Evolutionary conservation across 2,329 filamentous ascomycete genomes (phyloP).

Genomic region (Elsinoe arachidis): DNA sequence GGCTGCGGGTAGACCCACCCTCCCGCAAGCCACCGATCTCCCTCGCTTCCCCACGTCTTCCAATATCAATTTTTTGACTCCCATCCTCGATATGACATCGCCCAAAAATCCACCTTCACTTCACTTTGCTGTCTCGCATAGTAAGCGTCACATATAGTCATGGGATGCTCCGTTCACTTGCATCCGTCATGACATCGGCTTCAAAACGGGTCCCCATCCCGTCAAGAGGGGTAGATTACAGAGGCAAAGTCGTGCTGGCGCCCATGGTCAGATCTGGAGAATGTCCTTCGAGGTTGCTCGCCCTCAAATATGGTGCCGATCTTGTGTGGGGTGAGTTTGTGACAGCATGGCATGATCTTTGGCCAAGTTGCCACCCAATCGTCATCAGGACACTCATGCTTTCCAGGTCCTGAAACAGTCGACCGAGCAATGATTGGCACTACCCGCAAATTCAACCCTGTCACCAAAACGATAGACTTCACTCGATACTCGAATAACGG

Average conservation of each 20-base stretch:
- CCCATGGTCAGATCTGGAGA: constrained; percentile 99
- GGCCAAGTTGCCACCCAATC: background rate
- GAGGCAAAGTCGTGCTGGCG: constrained; percentile 86
- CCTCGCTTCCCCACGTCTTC: constrained; percentile 3
- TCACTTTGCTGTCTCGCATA: background rate
- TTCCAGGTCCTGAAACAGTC: constrained; percentile 77
- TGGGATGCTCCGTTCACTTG: constrained; percentile 34
- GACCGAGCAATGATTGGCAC: constrained; percentile 88
- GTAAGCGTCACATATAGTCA: constrained; percentile 5
- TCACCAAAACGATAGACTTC: constrained; percentile 76
- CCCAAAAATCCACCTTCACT: background rate
- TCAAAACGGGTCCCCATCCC: constrained; percentile 69
- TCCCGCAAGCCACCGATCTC: background rate
- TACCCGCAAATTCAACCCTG: constrained; percentile 64
- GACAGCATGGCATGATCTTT: constrained; percentile 11
- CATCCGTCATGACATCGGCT: constrained; percentile 25
- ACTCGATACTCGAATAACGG: constrained; percentile 66
- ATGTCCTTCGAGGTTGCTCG: constrained; percentile 76
- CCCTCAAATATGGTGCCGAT: constrained; percentile 91
- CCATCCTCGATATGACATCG: background rate
- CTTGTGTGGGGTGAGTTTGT: constrained; percentile 73
- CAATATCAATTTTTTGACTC: constrained; percentile 8
- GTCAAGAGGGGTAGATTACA: constrained; percentile 80
- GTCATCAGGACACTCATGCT: background rate
- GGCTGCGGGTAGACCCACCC: background rate